Percentiles rank a stretch among this genome's conserved stretches.
These are phyloP conservation scores for Juncus effusus DNA, from an alignment of 176 grass and related monocot species.

Conservation along the genomic window DNA sequence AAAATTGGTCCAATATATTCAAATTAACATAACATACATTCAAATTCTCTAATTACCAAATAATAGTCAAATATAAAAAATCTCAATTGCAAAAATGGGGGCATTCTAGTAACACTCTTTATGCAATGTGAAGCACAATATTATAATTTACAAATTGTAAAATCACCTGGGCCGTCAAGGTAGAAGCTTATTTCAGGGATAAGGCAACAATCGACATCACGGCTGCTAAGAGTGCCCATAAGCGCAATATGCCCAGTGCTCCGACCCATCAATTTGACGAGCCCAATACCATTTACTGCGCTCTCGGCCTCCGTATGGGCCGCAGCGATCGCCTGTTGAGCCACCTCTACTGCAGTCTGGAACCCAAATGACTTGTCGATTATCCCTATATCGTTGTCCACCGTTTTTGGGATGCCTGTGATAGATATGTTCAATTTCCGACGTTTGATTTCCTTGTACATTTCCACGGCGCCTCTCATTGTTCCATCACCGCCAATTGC, in stretches of 20 bases:
- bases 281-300: slow-evolving; percentile 71
- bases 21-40: no score
- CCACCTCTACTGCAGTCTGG: slow-evolving; percentile 79
- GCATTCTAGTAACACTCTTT: no score
- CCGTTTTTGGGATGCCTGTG: slow-evolving; percentile 72
- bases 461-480: slow-evolving; percentile 69
- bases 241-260: slow-evolving; percentile 86
- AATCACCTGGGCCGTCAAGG: slow-evolving; percentile 55
- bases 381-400: slow-evolving; percentile 98
- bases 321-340: slow-evolving; percentile 70
- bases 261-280: slow-evolving; percentile 97
- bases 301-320: slow-evolving; percentile 86
- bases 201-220: slow-evolving; percentile 89
- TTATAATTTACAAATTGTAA: not conserved
- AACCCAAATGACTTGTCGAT: slow-evolving; percentile 93
- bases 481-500: slow-evolving; percentile 78
- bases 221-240: slow-evolving; percentile 75
- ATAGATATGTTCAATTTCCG: slow-evolving; percentile 68
- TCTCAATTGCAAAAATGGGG: no score
- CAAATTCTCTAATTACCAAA: no score
- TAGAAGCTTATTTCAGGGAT: slow-evolving; percentile 78
- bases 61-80: no score
- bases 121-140: no score
- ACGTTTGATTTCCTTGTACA: slow-evolving; percentile 59
- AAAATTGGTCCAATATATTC: no score